These are phyloP conservation scores for Guillardia theta DNA, from an alignment of 78 protist species.

Conservation along the genomic window DNA sequence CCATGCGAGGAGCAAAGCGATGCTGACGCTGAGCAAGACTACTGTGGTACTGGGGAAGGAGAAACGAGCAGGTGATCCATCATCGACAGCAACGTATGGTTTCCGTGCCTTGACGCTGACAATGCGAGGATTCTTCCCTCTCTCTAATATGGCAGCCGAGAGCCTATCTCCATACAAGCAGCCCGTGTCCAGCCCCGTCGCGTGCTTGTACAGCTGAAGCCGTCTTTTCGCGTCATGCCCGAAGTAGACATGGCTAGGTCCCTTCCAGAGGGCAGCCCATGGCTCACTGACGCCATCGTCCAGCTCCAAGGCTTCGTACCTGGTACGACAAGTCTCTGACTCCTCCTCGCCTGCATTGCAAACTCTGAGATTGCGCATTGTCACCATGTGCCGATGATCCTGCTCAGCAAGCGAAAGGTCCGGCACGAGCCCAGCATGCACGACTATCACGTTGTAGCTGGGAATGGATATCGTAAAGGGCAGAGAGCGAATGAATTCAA, in stretches of 20 bases:
- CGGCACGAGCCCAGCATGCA: conserved; percentile 30
- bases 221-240: conserved; percentile 25
- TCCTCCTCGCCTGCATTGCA: neutral
- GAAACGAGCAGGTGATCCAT: too few species aligned
- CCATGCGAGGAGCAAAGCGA: too few species aligned
- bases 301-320: neutral
- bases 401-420: neutral
- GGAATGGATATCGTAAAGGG: neutral
- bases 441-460: neutral
- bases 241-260: neutral
- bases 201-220: neutral
- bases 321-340: neutral
- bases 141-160: neutral
- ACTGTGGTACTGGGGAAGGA: too few species aligned
- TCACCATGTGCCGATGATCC: neutral
- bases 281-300: neutral
- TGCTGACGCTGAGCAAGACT: too few species aligned
- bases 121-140: too few species aligned
- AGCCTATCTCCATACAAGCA: neutral
- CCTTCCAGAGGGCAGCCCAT: neutral
- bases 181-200: conserved; percentile 7
- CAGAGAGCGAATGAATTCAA: neutral
- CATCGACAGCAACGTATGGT: too few species aligned
- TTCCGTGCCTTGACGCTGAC: too few species aligned
- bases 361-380: neutral